Conservation (phyloP, 257 asterid genomes). For the Scutellaria barbata region DNA sequence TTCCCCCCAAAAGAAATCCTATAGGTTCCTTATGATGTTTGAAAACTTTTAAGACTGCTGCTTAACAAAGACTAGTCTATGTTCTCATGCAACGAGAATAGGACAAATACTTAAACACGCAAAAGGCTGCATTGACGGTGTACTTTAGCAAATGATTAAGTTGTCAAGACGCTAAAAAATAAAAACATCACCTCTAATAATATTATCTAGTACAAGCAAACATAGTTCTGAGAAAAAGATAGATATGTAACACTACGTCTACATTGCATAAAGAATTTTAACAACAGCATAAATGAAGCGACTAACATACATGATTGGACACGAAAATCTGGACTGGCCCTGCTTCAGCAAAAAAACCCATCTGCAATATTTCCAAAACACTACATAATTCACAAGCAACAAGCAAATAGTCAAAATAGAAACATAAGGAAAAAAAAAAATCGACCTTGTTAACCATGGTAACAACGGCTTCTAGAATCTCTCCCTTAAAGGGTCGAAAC, state of each 20-base stretch:
- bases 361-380: conserved; percentile 53
- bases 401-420: background rate
- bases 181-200: background rate
- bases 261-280: background rate
- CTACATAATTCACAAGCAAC: background rate
- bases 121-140: background rate
- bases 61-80: background rate
- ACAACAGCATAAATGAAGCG: conserved; percentile 11
- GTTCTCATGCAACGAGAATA: background rate
- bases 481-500: conserved; percentile 95
- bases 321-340: conserved; percentile 97
- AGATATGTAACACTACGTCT: background rate
- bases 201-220: conserved; percentile 5
- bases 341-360: conserved; percentile 98
- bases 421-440: background rate
- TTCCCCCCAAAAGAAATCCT: background rate
- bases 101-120: background rate
- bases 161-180: background rate
- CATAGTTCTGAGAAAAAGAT: background rate
- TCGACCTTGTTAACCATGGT: conserved; percentile 90
- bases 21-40: background rate
- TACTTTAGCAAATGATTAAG: background rate
- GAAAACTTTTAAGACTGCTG: background rate
- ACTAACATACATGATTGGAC: conserved; percentile 89
- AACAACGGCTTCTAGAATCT: conserved; percentile 88